Conservation (phyloP, 306 rosid species). For the Macrotyloma uniflorum region DNA sequence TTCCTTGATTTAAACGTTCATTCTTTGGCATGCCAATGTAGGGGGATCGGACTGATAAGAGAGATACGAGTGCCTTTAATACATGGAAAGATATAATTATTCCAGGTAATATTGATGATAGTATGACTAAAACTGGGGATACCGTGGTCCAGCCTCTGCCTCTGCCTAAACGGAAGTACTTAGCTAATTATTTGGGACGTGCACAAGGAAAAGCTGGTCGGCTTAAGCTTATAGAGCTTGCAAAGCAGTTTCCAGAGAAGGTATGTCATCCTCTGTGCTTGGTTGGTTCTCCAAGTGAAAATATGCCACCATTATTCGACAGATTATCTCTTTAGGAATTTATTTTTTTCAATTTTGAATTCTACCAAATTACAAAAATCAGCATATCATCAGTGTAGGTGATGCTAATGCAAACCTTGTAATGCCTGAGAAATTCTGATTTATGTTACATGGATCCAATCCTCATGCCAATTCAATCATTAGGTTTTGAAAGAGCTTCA, state of each 20-base stretch:
- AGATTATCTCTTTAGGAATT: neutral
- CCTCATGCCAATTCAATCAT: neutral
- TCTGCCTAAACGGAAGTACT: constrained; percentile 73
- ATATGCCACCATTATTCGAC: constrained; percentile 3
- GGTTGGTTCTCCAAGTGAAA: constrained; percentile 16
- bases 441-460: neutral
- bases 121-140: constrained; percentile 62
- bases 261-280: constrained; percentile 47
- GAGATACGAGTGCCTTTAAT: constrained; percentile 86
- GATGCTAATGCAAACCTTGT: neutral
- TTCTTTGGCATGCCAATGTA: constrained; percentile 48
- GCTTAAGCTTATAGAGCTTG: constrained; percentile 78
- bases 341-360: neutral
- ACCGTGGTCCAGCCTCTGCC: constrained; percentile 73
- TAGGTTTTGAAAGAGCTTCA: neutral
- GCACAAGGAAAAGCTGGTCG: constrained; percentile 95
- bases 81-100: constrained; percentile 97
- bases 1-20: constrained; percentile 15
- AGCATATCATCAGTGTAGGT: neutral
- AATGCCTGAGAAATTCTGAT: constrained; percentile 22
- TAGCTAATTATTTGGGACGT: constrained; percentile 96
- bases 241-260: constrained; percentile 85
- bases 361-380: constrained; percentile 18
- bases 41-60: constrained; percentile 98
- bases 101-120: constrained; percentile 93